Conservation (phyloP, 2,329 filamentous ascomycete genomes). For the Ceratocystis albifundus region DNA sequence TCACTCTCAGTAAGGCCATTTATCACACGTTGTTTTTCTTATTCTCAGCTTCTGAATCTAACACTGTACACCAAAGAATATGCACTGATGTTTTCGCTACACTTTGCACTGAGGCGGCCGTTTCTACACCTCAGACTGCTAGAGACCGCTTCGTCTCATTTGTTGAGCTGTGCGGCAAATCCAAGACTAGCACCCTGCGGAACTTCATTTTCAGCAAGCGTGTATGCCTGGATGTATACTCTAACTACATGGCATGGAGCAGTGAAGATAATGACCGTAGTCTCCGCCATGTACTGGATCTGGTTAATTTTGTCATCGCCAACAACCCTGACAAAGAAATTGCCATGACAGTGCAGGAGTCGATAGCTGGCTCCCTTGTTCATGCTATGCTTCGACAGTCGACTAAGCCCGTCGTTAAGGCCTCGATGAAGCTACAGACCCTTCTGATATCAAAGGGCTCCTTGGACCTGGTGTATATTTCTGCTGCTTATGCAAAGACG, state of each 20-base stretch:
- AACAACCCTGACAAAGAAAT: slow-evolving; percentile 38
- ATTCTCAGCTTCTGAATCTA: not conserved
- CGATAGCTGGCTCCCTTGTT: slow-evolving; percentile 42
- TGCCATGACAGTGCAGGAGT: slow-evolving; percentile 33
- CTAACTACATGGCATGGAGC: slow-evolving; percentile 56
- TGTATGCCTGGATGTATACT: slow-evolving; percentile 42
- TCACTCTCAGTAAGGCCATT: slow-evolving; percentile 18
- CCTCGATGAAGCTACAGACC: slow-evolving; percentile 55
- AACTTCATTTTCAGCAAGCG: slow-evolving; percentile 42
- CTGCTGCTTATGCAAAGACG: slow-evolving; percentile 33
- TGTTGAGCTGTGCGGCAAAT: slow-evolving; percentile 47
- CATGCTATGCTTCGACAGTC: slow-evolving; percentile 50
- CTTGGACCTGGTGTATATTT: slow-evolving; percentile 39
- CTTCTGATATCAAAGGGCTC: slow-evolving; percentile 52
- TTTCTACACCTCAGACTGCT: slow-evolving; percentile 18
- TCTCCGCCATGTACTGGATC: slow-evolving; percentile 50
- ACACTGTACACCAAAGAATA: slow-evolving; percentile 4
- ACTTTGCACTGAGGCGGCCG: slow-evolving; percentile 37
- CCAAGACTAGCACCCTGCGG: slow-evolving; percentile 34
- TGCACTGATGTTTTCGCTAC: slow-evolving; percentile 42
- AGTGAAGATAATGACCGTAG: slow-evolving; percentile 54
- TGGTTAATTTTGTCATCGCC: slow-evolving; percentile 41
- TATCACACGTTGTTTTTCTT: not conserved
- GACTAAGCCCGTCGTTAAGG: slow-evolving; percentile 54
- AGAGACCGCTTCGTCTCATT: slow-evolving; percentile 31